Base-by-base conservation (phyloP, 2,329 filamentous ascomycete genomes). In the Epicoccum sorghinum region DNA sequence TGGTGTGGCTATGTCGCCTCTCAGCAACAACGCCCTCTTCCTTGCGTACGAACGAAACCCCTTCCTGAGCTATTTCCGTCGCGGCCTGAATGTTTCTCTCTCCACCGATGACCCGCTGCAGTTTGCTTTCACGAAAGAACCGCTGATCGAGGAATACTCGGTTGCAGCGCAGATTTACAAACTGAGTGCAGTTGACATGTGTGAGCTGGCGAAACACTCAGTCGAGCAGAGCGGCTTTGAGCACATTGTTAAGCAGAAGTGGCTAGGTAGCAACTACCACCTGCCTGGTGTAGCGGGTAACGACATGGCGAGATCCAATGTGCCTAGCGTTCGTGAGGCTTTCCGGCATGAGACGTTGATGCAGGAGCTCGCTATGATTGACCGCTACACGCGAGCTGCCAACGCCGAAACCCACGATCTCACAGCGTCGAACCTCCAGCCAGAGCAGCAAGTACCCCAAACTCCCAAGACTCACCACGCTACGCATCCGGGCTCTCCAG, bases 101-200 rank as follows among this genome's bases (percentile, higher is more conserved):
- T 98, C 93, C 1, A 98, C 95, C 0, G 95, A 99, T 69, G 95
- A 99, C 71, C 95, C 95, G 22, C 82, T 99, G 41, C 95, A 99
- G 71, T 99, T 99, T 72, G 95, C 95, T 2, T 99, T 97, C 71
- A 99, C 95, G 5, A 99, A 98, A 69, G 95, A 99, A 75, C 95
- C 95, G 1, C 78, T 99, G 52, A 99, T 99, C 63, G 95, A 99
- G 74, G 95, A 99, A 72, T 99, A 99, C 70, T 93, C 93, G 0
- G 95, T 99, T 7, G 95, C 95, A 3, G 95, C 95, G 4, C 95
- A 99, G 76, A 99, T 99, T 55, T 99, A 98, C 79, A 98, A 98
- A 78, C 85, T 99, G 35, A 96, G 88, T 68, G 89, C 93, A 0
- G 93, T 98, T 4, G 95, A 99, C 69, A 99, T 99, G 95, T 98